Percentiles rank a stretch among this genome's conserved stretches.
These are phyloP conservation scores for Edaphochlamys debaryana DNA, from an alignment of 139 green algal genomes.

Conservation along the genomic window DNA sequence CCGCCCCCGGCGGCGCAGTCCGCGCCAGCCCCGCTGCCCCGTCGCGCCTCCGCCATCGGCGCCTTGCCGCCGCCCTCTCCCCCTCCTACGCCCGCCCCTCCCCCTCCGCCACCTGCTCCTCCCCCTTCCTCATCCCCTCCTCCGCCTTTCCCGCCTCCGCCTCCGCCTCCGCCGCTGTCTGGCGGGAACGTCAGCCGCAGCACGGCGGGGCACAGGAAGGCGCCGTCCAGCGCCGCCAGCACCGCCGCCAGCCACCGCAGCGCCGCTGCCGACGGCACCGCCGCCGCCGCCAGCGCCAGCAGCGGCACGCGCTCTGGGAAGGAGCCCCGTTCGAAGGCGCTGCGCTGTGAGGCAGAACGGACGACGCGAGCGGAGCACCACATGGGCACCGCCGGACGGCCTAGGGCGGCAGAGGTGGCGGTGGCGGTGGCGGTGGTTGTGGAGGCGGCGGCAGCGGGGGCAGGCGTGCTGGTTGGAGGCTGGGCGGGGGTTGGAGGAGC, in stretches of 20 bases:
- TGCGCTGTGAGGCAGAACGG: conserved; percentile 7
- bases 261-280: background rate
- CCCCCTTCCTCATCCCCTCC: background rate
- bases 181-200: conserved; percentile 2
- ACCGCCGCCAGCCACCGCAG: background rate
- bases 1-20: too few species aligned
- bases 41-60: too few species aligned
- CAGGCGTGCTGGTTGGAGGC: too few species aligned
- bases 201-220: conserved; percentile 13
- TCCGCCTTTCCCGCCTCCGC: too few species aligned
- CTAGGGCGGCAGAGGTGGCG: too few species aligned
- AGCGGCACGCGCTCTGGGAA: conserved; percentile 31
- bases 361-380: too few species aligned
- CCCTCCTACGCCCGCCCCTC: too few species aligned
- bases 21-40: too few species aligned
- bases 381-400: too few species aligned
- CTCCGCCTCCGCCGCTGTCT: background rate
- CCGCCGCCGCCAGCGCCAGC: background rate
- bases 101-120: background rate
- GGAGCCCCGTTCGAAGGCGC: background rate
- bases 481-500: too few species aligned
- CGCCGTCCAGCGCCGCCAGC: background rate
- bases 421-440: too few species aligned
- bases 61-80: background rate
- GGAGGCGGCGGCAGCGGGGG: too few species aligned